Conservation (phyloP, 2,329 filamentous ascomycete genomes). For the Lachnellula occidentalis region DNA sequence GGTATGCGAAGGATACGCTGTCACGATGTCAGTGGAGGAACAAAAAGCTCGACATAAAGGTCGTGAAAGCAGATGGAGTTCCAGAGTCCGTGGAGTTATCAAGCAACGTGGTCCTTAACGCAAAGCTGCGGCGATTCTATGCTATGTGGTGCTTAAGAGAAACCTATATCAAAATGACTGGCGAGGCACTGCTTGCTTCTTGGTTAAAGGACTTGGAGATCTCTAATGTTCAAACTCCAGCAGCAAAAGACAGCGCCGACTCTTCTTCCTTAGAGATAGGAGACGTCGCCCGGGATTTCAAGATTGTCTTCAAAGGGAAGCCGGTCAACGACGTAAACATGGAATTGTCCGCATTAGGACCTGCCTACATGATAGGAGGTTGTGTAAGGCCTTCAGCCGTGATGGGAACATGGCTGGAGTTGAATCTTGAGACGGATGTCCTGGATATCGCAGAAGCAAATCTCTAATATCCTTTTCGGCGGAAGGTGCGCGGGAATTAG, state of each 20-base stretch:
- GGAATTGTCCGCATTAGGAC: slow-evolving; percentile 25
- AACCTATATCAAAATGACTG: slow-evolving; percentile 78
- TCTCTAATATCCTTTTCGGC: not conserved
- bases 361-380: slow-evolving; percentile 28
- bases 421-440: slow-evolving; percentile 25
- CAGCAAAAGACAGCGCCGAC: slow-evolving; percentile 7
- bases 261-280: slow-evolving; percentile 18
- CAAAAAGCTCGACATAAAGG: slow-evolving; percentile 13
- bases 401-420: slow-evolving; percentile 8
- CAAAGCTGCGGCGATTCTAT: slow-evolving; percentile 66
- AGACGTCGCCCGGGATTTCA: slow-evolving; percentile 17
- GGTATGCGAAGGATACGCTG: slow-evolving; percentile 16
- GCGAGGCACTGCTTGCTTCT: slow-evolving; percentile 66
- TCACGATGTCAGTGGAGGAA: slow-evolving; percentile 25
- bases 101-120: slow-evolving; percentile 42
- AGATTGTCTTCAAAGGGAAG: slow-evolving; percentile 23
- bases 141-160: slow-evolving; percentile 75
- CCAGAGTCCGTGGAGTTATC: slow-evolving; percentile 25
- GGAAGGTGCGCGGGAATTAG: no score
- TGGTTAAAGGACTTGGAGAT: slow-evolving; percentile 72
- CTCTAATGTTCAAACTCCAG: slow-evolving; percentile 42
- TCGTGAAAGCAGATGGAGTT: slow-evolving; percentile 2
- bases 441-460: slow-evolving; percentile 19
- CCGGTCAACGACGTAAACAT: slow-evolving; percentile 26
- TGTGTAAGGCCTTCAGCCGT: slow-evolving; percentile 8